Evolutionary conservation across 305 asterid genomes (phyloP), one percentile per base, ranked within the genome.

Genomic region (Salvia sclarea): DNA sequence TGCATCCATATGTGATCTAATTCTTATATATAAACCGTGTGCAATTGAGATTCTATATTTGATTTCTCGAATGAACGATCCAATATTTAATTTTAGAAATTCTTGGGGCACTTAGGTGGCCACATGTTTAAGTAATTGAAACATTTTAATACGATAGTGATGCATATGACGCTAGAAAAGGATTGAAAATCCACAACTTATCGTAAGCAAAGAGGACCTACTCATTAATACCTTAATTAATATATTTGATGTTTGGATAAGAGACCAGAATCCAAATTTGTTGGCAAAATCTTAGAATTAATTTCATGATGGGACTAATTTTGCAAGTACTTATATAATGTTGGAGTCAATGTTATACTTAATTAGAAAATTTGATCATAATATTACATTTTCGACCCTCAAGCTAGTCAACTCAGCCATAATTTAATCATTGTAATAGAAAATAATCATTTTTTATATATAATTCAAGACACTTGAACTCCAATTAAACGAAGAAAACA

Each of bases 161-260:
- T 47, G 33, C 20, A 40, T 6, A 21, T 54, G 66, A 72, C 66
- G 66, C 64, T 31, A 22, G 2, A 63, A 17, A 37, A 53, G 13
- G 5, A 8, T 45, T 60, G 22, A 30, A 6, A 41, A 38, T 44
- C 11, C 62, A 30, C 21, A 5, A 14, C 13, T 14, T 9, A 49
- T 35, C 28, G 40, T 60, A 60, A 70, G 50, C 57, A n/a, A 17
- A n/a, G 12, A 21, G 21, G 64, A 14, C 64, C 64, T 25, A 64
- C 61, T 6, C 52, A 17, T 63, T 55, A 21, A 44, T 64, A 3
- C 52, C 12, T 63, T 55, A 21, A 44, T 64, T 7, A 16, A 66
- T n/a, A 14, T 54, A 55, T 21, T 64, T 35, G 13, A 71, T 52
- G 58, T 40, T 13, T 21, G 45, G 3, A 17, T 53, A n/a, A 58